Percentiles rank a stretch among this genome's conserved stretches.
These are phyloP conservation scores for Ophiocytium majus DNA, from an alignment of 352 stramenopile species.

Conservation along the genomic window DNA sequence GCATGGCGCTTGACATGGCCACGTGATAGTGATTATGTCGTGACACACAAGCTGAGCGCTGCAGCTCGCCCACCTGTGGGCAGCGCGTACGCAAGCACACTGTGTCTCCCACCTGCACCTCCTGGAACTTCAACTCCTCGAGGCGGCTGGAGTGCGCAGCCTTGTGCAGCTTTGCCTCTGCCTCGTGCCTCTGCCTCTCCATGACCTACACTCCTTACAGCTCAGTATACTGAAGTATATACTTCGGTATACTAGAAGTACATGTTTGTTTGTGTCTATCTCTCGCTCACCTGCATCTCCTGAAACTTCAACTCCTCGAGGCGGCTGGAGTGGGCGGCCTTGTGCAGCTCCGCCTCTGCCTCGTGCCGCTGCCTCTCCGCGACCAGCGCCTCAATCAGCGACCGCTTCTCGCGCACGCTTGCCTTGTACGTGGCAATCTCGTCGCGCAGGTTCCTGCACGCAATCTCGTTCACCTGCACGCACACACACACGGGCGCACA, in stretches of 20 bases:
- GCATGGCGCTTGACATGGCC: no score
- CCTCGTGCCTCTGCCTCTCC: constrained; percentile 80
- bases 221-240: no score
- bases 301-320: constrained; percentile 67
- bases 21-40: no score
- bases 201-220: no score
- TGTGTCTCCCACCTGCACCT: constrained; percentile 61
- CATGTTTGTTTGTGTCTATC: no score
- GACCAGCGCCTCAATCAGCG: constrained; percentile 76
- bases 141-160: constrained; percentile 75
- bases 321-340: constrained; percentile 73
- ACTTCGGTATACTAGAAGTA: no score
- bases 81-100: neutral
- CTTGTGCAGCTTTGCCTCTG: constrained; percentile 71
- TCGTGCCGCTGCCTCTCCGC: constrained; percentile 80
- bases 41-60: no score
- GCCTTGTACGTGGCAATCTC: constrained; percentile 76
- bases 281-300: constrained; percentile 60
- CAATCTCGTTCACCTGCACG: constrained; percentile 76
- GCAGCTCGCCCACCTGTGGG: no score
- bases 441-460: constrained; percentile 79
- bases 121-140: constrained; percentile 66
- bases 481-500: no score
- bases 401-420: constrained; percentile 71
- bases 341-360: constrained; percentile 71